Percentiles rank a stretch among this genome's conserved stretches.
Conservation (phyloP, 352 stramenopile species). For the Saprolegnia parasitica region DNA sequence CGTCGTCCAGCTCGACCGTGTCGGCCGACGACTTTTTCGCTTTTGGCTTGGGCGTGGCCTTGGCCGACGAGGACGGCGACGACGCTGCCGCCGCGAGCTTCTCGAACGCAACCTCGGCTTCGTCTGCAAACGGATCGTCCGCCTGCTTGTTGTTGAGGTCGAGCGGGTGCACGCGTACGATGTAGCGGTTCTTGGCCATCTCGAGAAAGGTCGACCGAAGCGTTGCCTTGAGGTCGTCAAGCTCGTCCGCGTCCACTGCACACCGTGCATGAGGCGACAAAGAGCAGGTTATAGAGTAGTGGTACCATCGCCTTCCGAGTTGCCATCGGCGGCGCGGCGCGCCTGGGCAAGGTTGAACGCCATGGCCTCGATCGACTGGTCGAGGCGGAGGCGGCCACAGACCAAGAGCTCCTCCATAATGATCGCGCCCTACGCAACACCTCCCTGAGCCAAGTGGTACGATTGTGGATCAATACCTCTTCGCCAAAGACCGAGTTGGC, state of each 20-base stretch:
- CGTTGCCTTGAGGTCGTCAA: constrained; percentile 54
- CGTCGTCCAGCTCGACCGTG: constrained; percentile 38
- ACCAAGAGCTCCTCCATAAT: constrained; percentile 87
- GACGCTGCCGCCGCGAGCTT: constrained; percentile 48
- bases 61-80: constrained; percentile 11
- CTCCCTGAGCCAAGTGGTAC: background rate
- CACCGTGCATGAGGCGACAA: background rate
- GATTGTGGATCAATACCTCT: constrained; percentile 33
- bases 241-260: constrained; percentile 45
- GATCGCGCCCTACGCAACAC: constrained; percentile 53
- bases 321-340: constrained; percentile 30
- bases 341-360: constrained; percentile 69
- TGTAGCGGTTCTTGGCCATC: constrained; percentile 87
- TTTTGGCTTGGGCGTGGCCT: constrained; percentile 10
- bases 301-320: constrained; percentile 50
- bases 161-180: constrained; percentile 77
- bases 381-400: constrained; percentile 73
- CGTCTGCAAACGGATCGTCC: constrained; percentile 35
- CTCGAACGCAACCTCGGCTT: constrained; percentile 53
- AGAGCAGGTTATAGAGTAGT: constrained; percentile 20
- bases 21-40: constrained; percentile 20
- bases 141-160: constrained; percentile 64
- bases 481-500: constrained; percentile 68
- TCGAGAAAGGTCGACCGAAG: constrained; percentile 74
- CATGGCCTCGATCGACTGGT: constrained; percentile 82